Percentiles rank a stretch among this genome's conserved stretches.
These are phyloP conservation scores for Sarocladiaceae sp. DNA, from an alignment of 2,329 filamentous ascomycete species.

Conservation along the genomic window DNA sequence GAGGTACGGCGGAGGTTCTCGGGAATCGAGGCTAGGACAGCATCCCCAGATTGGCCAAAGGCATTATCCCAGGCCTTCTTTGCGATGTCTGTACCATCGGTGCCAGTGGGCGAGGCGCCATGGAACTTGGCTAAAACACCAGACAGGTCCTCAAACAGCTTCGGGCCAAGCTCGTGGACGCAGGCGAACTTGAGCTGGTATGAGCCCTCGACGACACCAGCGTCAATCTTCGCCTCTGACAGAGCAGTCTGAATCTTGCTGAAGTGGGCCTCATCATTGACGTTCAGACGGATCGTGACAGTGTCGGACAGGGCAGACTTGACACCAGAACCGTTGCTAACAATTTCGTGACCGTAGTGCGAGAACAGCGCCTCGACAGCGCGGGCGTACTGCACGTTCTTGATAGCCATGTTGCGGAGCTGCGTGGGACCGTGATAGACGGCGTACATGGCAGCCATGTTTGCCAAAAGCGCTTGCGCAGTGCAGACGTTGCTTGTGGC, in stretches of 20 bases:
- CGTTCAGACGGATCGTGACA: slow-evolving; percentile 52
- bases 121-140: neutral
- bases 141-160: neutral
- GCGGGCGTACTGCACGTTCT: slow-evolving; percentile 60
- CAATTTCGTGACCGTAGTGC: slow-evolving; percentile 52
- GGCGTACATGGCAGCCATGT: slow-evolving; percentile 93
- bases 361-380: slow-evolving; percentile 44
- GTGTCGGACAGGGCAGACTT: slow-evolving; percentile 71
- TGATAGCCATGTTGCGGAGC: slow-evolving; percentile 75
- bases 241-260: neutral
- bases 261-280: slow-evolving; percentile 16
- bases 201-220: neutral
- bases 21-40: slow-evolving; percentile 38
- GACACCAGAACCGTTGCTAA: slow-evolving; percentile 47
- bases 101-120: neutral
- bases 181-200: neutral
- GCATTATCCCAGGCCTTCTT: slow-evolving; percentile 34
- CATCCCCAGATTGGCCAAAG: slow-evolving; percentile 26
- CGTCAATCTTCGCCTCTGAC: neutral
- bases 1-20: slow-evolving; percentile 62
- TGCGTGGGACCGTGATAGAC: slow-evolving; percentile 87
- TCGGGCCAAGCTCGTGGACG: neutral
- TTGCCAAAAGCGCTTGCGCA: slow-evolving; percentile 85
- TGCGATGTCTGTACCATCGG: slow-evolving; percentile 19
- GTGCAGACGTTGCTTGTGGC: slow-evolving; percentile 98